These are phyloP conservation scores for Cicer yamashitae DNA, from an alignment of 306 rosid species.

Conservation along the genomic window DNA sequence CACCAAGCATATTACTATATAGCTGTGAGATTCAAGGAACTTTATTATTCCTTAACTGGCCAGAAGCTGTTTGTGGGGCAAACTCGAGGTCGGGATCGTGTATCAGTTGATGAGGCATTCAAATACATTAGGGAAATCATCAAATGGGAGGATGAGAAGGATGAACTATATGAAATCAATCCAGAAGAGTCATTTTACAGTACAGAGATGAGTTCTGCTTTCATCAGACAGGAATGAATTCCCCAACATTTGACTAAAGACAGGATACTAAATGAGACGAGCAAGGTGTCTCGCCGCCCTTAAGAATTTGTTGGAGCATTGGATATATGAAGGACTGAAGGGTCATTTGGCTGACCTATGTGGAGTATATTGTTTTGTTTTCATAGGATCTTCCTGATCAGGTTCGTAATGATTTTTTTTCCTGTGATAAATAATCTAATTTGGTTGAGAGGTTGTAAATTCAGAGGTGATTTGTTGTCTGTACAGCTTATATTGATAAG, in stretches of 20 bases:
- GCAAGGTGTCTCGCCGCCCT: conserved; percentile 21
- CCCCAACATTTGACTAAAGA: conserved; percentile 18
- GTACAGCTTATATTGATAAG: conserved; percentile 58
- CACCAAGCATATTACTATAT: conserved; percentile 77
- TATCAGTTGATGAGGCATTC: conserved; percentile 74
- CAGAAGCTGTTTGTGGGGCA: conserved; percentile 77
- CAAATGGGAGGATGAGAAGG: conserved; percentile 86
- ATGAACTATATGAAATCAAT: conserved; percentile 56
- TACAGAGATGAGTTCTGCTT: conserved; percentile 71
- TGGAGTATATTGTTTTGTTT: conserved; percentile 40
- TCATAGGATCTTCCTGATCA: conserved; percentile 45
- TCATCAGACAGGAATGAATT: conserved; percentile 62
- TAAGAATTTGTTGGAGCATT: conserved; percentile 45
- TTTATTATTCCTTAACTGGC: conserved; percentile 62
- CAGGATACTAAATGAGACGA: conserved; percentile 17
- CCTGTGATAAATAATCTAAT: conserved; percentile 53
- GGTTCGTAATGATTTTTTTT: conserved; percentile 49
- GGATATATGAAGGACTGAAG: conserved; percentile 35
- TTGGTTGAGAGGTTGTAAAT: conserved; percentile 55
- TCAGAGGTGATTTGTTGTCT: conserved; percentile 56
- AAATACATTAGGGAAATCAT: conserved; percentile 79
- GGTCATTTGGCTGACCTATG: conserved; percentile 36
- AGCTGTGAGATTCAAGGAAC: conserved; percentile 88
- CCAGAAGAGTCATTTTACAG: conserved; percentile 80
- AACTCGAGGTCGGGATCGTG: conserved; percentile 71